Conservation (phyloP, 345 rosid species). For the Salix caprea region DNA sequence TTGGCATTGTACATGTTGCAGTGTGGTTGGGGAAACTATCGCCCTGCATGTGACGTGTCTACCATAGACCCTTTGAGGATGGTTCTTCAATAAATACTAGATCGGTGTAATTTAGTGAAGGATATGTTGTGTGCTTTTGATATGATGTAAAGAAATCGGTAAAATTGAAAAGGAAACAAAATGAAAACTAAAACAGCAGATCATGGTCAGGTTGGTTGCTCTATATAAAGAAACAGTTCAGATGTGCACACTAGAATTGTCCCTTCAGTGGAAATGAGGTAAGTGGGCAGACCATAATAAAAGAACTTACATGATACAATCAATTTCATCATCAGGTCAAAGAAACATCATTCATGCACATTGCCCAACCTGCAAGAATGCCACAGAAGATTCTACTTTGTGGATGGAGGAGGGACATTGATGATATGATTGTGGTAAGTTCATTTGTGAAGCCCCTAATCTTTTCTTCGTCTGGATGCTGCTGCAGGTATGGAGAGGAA, state of each 20-base stretch:
- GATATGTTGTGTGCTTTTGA: background rate
- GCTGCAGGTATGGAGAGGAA: conserved; percentile 69
- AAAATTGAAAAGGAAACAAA: background rate
- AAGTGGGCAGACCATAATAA: conserved; percentile 22
- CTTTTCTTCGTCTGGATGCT: conserved; percentile 45
- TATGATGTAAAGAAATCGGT: background rate
- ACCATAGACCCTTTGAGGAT: background rate
- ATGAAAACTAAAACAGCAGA: conserved; percentile 3
- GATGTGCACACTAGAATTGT: conserved; percentile 24
- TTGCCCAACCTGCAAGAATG: conserved; percentile 55
- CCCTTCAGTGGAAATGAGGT: conserved; percentile 28
- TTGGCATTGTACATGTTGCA: background rate
- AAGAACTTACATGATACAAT: conserved; percentile 37
- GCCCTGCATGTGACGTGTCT: background rate
- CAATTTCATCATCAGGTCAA: conserved; percentile 70
- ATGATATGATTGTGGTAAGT: conserved; percentile 87
- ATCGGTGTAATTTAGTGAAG: background rate
- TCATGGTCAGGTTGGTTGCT: conserved; percentile 6
- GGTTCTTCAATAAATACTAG: background rate
- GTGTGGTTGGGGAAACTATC: background rate
- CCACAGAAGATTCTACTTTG: conserved; percentile 82
- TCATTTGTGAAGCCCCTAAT: conserved; percentile 60
- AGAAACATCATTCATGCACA: conserved; percentile 51
- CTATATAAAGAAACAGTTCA: conserved; percentile 3
- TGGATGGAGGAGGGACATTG: conserved; percentile 88